phyloP scores from a whole-genome alignment of 1,284 basidiomycete species.

The Cutaneotrichosporon mucoides region DNA sequence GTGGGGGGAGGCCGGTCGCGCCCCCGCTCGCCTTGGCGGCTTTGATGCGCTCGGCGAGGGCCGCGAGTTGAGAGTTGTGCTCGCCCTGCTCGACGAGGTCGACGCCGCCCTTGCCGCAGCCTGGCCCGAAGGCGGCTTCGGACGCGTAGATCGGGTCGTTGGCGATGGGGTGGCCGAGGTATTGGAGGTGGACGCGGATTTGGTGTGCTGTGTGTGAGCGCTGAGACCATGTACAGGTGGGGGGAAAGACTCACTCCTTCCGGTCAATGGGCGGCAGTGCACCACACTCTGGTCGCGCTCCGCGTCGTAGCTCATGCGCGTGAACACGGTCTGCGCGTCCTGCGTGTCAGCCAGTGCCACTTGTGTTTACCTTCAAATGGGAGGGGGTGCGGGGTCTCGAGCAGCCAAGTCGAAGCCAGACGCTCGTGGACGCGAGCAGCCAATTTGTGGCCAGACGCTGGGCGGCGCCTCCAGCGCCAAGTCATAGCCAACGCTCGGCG shows the following conservation, averaged over 20 bases:
- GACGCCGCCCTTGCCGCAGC: conserved; percentile 75
- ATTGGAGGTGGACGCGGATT: conserved; percentile 93
- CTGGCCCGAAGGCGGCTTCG: conserved; percentile 72
- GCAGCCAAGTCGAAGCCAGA: no score
- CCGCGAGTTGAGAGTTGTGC: conserved; percentile 4
- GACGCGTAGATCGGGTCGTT: conserved; percentile 87
- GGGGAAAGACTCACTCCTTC: conserved; percentile 81
- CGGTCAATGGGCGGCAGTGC: conserved; percentile 79
- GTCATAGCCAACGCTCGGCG: no score
- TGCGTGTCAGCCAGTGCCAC: conserved; percentile 38
- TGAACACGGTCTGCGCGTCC: conserved; percentile 88
- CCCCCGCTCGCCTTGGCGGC: conserved; percentile 5
- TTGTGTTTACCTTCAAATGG: no score
- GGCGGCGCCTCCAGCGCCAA: no score
- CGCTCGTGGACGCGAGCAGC: no score
- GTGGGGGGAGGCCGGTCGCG: neutral
- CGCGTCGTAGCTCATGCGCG: conserved; percentile 74
- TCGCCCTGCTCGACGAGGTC: conserved; percentile 57
- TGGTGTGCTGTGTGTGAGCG: conserved; percentile 66
- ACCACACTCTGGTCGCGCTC: conserved; percentile 82
- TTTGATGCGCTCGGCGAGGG: conserved; percentile 13
- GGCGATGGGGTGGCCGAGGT: conserved; percentile 85
- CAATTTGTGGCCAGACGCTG: no score
- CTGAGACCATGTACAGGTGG: no score
- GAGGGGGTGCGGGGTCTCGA: no score